Evolutionary conservation across 305 asterid species (phyloP), one percentile per base, ranked within the genome.

Genomic region (Coffea humblotiana): DNA sequence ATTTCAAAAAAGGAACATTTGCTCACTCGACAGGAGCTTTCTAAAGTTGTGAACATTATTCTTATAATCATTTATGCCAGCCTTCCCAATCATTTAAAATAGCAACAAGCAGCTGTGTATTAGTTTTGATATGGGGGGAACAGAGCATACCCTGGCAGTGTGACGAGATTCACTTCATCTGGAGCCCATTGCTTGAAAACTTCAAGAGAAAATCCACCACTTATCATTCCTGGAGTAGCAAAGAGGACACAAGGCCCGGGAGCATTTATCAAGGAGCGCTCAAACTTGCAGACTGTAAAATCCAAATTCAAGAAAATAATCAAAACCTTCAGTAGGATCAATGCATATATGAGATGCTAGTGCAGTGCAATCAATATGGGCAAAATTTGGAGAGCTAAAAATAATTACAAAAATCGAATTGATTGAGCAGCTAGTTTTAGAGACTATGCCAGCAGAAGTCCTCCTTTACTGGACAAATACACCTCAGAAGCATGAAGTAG

Each of bases 161-260:
- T 86, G 77, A 95, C 77, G 87, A 95, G 98, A 88, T 95, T 95
- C 75, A 77, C 83, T 86, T 89, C 96, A 82, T 77, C 66, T 48
- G 98, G 99, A 84, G 98, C 97, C 99, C 98, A 95, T 83, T 90
- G 97, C 88, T 70, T 95, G 89, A 93, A 92, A 82, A 95, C 97
- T 80, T 95, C 98, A 77, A 95, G 92, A 29, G 99, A 95, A 86
- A 93, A 92, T 81, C 99, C 99, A 52, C 99, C 98, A 80, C 87
- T 90, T 82, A 95, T 79, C 97, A 91, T 92, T 85, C 98, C 97
- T 29, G 99, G 99, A 74, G 97, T 91, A 76, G 99, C 99, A 83
- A 95, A 93, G 75, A 95, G 97, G 80, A 95, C 97, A 79, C 98
- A 93, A 61, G 99, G 97, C 79, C 97, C 98, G 19, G 98, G 92